Conservation (phyloP, 257 asterid species). For the Solanum etuberosum region DNA sequence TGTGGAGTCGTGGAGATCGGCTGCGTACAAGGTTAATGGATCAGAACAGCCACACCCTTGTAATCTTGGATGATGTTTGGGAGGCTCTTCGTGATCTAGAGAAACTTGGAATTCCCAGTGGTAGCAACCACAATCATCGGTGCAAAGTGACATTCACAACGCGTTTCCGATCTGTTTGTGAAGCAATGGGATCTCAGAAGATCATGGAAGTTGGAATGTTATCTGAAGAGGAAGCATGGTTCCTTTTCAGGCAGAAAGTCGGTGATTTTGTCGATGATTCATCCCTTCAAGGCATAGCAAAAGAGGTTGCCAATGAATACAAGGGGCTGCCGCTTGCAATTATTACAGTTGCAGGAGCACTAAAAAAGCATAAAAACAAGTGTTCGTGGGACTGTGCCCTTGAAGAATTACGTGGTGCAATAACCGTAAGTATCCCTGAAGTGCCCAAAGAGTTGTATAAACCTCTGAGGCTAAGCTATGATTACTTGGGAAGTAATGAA, state of each 20-base stretch:
- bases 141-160: neutral
- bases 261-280: neutral
- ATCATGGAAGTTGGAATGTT: neutral
- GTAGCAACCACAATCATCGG: neutral
- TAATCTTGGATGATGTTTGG: no score
- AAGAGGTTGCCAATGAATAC: neutral
- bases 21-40: neutral
- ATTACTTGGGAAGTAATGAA: neutral
- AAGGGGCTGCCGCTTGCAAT: slow-evolving; percentile 9
- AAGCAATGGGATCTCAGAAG: neutral
- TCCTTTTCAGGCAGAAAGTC: neutral
- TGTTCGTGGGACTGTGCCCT: neutral
- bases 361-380: neutral
- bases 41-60: neutral
- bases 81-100: neutral
- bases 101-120: neutral
- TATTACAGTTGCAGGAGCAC: neutral
- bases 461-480: neutral
- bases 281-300: neutral
- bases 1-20: neutral
- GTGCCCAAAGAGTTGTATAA: neutral
- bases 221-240: neutral
- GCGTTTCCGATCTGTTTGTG: neutral
- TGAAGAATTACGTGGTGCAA: neutral
- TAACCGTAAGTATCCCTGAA: neutral